Base-by-base conservation (phyloP, 2,329 filamentous ascomycete genomes). In the Exophiala spinifera region DNA sequence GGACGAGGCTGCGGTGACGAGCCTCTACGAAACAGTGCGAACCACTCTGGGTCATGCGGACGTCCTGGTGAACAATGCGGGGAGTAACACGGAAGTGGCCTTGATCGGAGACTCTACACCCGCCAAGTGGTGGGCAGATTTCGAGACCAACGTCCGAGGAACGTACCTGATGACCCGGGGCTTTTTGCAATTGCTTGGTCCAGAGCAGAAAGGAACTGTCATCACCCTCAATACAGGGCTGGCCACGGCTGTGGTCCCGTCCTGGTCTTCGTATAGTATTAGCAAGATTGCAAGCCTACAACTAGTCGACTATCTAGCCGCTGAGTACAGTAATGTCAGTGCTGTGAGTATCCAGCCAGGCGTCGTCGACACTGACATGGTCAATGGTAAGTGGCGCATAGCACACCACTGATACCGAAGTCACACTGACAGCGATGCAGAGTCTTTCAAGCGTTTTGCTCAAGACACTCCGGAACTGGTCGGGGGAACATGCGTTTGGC, bases 241-340 rank as follows among this genome's bases (percentile, higher is more conserved):
- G 6, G 59, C 64, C 1, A 61, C 60, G 43, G 55, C 49, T 4
- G 45, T 57, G 4, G 53, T 56, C 13, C 64, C 65, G 0, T 53
- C 54, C 15, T 49, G 67, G 40, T 65, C 67, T 4, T 61, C 61
- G 3, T 74, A 75, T 52, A 55, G 63, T 3, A 56, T 64, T 10
- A 64, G 66, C 7, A 75, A 74, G 57, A 43, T 70, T 1, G 69
- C 66, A 3, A 54, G 63, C 3, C 61, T 63, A 40, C 69, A 69
- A 53, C 48, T 70, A 8, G 61, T 68, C 4, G 65, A 67, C 6
- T 66, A 62, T 31, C 46, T 72, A 3, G 67, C 67, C 0, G 61
- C 59, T 3, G 68, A 70, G 39, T 66, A 73, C 51, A 67, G 69
- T 1, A 60, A 67, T 13, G 61, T 74, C n/a, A 69, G 66, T 8